Base-by-base conservation (phyloP, 2,329 filamentous ascomycete genomes). In the Ceratocystis harringtonii region DNA sequence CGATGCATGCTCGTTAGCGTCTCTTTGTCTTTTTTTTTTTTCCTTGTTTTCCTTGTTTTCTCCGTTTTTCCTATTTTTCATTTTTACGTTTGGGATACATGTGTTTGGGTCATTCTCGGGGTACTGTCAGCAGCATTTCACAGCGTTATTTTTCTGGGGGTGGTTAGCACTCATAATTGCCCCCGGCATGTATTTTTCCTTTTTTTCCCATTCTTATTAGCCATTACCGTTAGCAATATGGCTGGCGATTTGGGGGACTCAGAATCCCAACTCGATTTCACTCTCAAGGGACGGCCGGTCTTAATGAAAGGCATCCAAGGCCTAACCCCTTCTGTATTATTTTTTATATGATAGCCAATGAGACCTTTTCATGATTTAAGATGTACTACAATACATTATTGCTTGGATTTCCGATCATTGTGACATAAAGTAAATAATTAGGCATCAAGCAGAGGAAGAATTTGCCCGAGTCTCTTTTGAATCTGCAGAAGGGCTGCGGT, bases 1-100 rank as follows among this genome's bases (percentile, higher is more conserved):
- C 82, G 1, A 76, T 76, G 5, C 17, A 58, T 36, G 55, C 7
- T 8, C 55, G 10, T 19, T 58, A 58, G 30, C 28, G 19, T 7
- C 78, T 84, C 15, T 75, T 84, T 41, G 17, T 17, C 10, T 57
- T 28, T 12, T 1, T 12, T 28, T 63, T 52, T 62, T 55, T 57
- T 44, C 28, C 8, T 15, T 48, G 57, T 62, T 62, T 57, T 22
- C 28, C n/a, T n/a, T n/a, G n/a, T 28, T 28, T 64, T 25, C 15
- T 60, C 63, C 45, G 41, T 43, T 50, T 50, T 52, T 30, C 6
- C 3, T 44, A 44, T 63, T 60, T 62, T 52, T 30, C 48, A 28
- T 48, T 64, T 62, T 60, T 43, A 62, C 48, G 15, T 52, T 52
- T 28, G 48, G 48, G 48, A 52, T 28, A 52, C 48, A 52, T 64